Conservation (phyloP, 305 asterid species). For the Ajuga reptans region DNA sequence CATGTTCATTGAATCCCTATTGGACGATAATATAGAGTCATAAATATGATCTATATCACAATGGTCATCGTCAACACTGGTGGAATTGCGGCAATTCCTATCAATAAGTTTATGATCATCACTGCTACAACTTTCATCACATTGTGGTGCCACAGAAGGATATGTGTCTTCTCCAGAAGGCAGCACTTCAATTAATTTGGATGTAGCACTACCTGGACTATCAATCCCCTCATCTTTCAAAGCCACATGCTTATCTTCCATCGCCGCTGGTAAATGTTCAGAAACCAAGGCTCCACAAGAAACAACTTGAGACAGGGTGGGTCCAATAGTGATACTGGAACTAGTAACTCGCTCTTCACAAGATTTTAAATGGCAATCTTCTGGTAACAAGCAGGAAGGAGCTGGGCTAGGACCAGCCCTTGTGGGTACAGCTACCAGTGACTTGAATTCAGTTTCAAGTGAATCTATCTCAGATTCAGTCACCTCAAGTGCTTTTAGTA, state of each 20-base stretch:
- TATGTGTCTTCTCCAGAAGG: constrained; percentile 31
- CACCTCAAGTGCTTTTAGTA: constrained; percentile 66
- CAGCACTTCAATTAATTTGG: constrained; percentile 37
- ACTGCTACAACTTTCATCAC: constrained; percentile 19
- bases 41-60: constrained; percentile 26
- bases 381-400: constrained; percentile 33
- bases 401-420: constrained; percentile 30
- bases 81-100: constrained; percentile 17
- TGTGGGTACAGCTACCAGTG: constrained; percentile 36
- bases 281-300: constrained; percentile 29
- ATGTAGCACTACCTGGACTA: constrained; percentile 63
- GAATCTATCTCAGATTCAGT: constrained; percentile 81
- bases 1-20: constrained; percentile 37
- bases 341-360: constrained; percentile 36
- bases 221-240: constrained; percentile 48
- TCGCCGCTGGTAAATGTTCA: constrained; percentile 28
- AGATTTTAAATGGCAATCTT: constrained; percentile 26
- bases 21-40: constrained; percentile 54
- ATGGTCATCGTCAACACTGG: constrained; percentile 21
- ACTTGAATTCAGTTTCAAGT: constrained; percentile 73
- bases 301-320: constrained; percentile 36
- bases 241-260: constrained; percentile 26
- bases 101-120: constrained; percentile 28
- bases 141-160: constrained; percentile 26
- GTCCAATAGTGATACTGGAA: constrained; percentile 31